These are phyloP conservation scores for Ordospora pajunii DNA, from an alignment of 371 early-diverging fungal genomes.

Conservation along the genomic window DNA sequence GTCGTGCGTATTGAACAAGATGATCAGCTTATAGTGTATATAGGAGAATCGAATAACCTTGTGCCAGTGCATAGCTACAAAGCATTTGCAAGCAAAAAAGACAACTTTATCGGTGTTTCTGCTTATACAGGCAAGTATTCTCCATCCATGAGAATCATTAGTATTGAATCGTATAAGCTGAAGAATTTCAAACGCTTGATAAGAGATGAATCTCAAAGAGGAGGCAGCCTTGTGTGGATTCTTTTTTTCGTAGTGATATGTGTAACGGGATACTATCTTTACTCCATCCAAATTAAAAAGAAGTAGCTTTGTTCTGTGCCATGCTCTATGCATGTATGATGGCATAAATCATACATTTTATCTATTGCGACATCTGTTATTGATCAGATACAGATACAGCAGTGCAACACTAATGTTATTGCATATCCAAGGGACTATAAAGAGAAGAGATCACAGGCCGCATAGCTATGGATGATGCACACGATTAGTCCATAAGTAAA, in stretches of 20 bases:
- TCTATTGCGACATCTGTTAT: no score
- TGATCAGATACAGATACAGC: no score
- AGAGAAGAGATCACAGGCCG: no score
- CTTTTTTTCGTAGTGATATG: neutral
- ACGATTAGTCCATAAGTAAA: no score
- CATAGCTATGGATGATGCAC: no score
- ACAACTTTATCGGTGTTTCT: neutral
- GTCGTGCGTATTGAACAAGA: neutral
- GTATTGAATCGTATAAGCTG: neutral
- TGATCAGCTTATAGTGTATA: neutral
- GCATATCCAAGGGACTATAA: no score
- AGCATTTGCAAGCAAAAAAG: neutral
- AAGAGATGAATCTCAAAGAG: neutral
- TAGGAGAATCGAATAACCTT: neutral
- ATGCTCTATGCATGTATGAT: no score
- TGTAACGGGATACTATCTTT: neutral
- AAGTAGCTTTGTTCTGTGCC: no score
- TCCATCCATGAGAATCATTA: neutral
- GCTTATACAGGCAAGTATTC: neutral
- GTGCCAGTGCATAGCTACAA: neutral
- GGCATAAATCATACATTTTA: no score
- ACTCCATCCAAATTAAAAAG: conserved; percentile 4
- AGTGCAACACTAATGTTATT: no score
- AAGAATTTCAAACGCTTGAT: no score
- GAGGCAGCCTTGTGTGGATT: neutral